Conservation (phyloP, 306 rosid species). For the Cajanus cajan region DNA sequence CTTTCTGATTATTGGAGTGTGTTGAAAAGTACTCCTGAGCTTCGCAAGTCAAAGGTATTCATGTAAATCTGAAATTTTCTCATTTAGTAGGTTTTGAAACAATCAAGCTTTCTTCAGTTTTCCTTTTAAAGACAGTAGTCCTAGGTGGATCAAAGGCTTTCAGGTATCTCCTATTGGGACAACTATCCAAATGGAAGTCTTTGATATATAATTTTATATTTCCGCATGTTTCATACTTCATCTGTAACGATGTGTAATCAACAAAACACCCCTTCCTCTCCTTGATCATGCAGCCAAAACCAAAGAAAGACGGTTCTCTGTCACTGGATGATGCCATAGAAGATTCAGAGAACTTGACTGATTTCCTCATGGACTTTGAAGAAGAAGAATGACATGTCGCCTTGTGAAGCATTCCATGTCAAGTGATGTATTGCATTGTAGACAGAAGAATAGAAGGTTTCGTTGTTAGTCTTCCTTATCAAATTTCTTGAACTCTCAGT, state of each 20-base stretch:
- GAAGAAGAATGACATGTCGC: slow-evolving; percentile 57
- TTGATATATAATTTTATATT: slow-evolving; percentile 4
- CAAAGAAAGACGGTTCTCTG: slow-evolving; percentile 62
- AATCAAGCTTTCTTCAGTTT: neutral
- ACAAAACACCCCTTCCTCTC: neutral
- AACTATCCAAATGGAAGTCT: neutral
- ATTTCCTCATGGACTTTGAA: slow-evolving; percentile 87
- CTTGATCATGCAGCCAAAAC: slow-evolving; percentile 58
- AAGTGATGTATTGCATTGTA: slow-evolving; percentile 2
- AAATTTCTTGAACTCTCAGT: neutral
- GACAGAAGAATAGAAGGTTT: neutral
- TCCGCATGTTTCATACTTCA: slow-evolving; percentile 20
- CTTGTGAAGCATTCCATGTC: slow-evolving; percentile 10
- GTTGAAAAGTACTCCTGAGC: slow-evolving; percentile 74
- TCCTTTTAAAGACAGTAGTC: neutral
- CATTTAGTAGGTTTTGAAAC: neutral
- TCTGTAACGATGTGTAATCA: neutral
- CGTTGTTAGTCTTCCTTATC: slow-evolving; percentile 11
- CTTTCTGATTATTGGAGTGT: slow-evolving; percentile 87
- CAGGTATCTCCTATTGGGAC: neutral
- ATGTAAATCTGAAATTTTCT: slow-evolving; percentile 14
- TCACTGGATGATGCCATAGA: slow-evolving; percentile 74
- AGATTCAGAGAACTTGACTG: slow-evolving; percentile 86
- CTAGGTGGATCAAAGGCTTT: slow-evolving; percentile 16
- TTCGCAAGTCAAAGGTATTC: slow-evolving; percentile 75